Conservation (phyloP, 345 rosid genomes). For the Gossypium bickii region DNA sequence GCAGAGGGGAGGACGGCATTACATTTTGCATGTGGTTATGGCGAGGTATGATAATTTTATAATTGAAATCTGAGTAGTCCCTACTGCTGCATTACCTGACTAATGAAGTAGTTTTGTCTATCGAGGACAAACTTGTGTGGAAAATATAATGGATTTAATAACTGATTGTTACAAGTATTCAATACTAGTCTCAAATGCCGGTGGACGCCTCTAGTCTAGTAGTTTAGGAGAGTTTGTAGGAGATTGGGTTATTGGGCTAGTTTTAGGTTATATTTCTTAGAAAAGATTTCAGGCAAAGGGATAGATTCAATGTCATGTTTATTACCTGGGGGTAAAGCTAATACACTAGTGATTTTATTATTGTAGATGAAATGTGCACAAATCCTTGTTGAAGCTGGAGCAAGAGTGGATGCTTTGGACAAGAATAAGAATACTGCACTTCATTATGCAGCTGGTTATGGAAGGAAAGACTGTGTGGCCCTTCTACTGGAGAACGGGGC, state of each 20-base stretch:
- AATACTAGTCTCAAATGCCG: background rate
- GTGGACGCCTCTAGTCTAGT: no score
- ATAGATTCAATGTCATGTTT: background rate
- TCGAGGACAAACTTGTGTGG: background rate
- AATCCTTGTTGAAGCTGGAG: slow-evolving; percentile 82
- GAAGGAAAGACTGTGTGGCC: slow-evolving; percentile 91
- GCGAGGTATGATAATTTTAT: slow-evolving; percentile 56
- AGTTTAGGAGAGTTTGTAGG: background rate
- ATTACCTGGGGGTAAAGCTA: background rate
- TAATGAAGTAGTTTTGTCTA: background rate
- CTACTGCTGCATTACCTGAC: background rate
- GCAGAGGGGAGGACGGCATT: slow-evolving; percentile 97
- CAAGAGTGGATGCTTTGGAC: slow-evolving; percentile 83
- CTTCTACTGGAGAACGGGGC: slow-evolving; percentile 89
- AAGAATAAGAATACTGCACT: slow-evolving; percentile 96
- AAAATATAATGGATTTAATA: background rate
- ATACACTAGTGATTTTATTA: background rate
- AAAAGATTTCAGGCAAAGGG: no score
- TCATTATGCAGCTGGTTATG: slow-evolving; percentile 98
- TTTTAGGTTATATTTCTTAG: background rate
- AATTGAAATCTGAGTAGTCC: background rate
- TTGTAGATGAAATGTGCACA: slow-evolving; percentile 80
- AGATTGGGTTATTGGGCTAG: background rate
- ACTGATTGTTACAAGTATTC: background rate
- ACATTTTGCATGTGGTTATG: slow-evolving; percentile 98